Evolutionary conservation across 768 basidiomycete genomes (phyloP), one percentile per base, ranked within the genome.

Genomic region (Phlegmacium glaucopus): DNA sequence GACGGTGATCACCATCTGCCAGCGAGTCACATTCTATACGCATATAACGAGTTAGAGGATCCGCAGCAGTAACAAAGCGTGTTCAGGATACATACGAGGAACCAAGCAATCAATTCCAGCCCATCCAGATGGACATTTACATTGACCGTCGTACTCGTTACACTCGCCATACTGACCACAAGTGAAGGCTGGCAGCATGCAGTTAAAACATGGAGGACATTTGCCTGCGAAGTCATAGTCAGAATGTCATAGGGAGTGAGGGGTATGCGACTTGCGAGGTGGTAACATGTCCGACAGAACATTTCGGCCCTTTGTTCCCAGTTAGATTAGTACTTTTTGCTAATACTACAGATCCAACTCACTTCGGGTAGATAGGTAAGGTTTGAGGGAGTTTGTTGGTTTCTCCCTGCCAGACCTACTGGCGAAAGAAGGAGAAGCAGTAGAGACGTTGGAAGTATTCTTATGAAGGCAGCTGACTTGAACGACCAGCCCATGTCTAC

Each of bases 51-150:
- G 12, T 43, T 26, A 60, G 34, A 52, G 52, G 5, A 32, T 13
- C 13, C 30, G 34, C 11, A 34, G 15, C 30, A 12, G 8, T 35
- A 42, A 29, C 39, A 27, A 27, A 43, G n/a, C 48, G 26, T 8
- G 32, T 12, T 36, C 32, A 12, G 28, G 1, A 25, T 5, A 78
- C 90, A 40, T 67, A 96, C 94, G 87, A 16, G 96, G 95, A 7
- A 80, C 80, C 44, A 96, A 68, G 69, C 96, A 99, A 60, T 98
- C 95, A 30, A 94, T 87, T 1, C 96, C 96, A 39, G 93, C 91
- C 83, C 94, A 99, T n/a, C 96, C 96, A 35, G 91, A 79, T 1
- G 94, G 93, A 60, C 96, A 99, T 61, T 92, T 85, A 69, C 96
- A 99, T 58, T 96, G 93, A 1, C 96, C 96, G 61, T 97, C 84